Evolutionary conservation across 768 basidiomycete species (phyloP), one percentile per base, ranked within the genome.

Genomic region (Russula dissimulans): DNA sequence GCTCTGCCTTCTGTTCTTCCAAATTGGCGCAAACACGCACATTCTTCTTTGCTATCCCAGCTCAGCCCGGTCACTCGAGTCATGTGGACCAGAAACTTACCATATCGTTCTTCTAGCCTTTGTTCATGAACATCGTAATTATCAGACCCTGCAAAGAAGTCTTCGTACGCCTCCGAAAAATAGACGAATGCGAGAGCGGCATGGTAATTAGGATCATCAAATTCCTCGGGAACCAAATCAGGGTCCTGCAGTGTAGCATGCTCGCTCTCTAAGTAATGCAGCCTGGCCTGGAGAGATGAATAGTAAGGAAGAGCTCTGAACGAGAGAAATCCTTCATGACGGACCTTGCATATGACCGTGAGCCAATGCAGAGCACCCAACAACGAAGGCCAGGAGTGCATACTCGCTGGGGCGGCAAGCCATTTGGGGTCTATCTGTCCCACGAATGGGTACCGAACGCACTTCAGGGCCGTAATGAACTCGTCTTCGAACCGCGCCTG

Each of bases 291-390:
- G 32, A 45, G 34, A 6, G 4, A 9, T 15, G 31, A 39, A 17
- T 32, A 6, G 43, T 58, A 52, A 34, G 52, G 55, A 49, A 56
- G n/a, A 22, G 54, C 15, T 45, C 45, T 42, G 38, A 39, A 18
- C 34, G 6, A 29, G 60, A 41, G 26, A 22, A n/a, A 59, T 54
- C 11, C 34, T 58, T 54, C 26, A 22, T 5, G n/a, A 70, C 77
- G 31, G 67, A 95, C 95, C 75, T 86, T 87, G 67, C 88, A 86
- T 65, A 91, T 71, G 66, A 91, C 86, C 8, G 89, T 90, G 14
- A 99, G 74, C 97, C 97, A 99, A 72, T 95, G 89, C 38, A 98
- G 70, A 68, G 90, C 88, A 22, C 89, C 95, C 15, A 98, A 77
- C 29, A 97, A 73, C 22, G 83, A 77, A 0, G 92, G 91, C 97